These are phyloP conservation scores for Helichrysum umbraculigerum DNA, from an alignment of 129 eudicot genomes.

Conservation along the genomic window DNA sequence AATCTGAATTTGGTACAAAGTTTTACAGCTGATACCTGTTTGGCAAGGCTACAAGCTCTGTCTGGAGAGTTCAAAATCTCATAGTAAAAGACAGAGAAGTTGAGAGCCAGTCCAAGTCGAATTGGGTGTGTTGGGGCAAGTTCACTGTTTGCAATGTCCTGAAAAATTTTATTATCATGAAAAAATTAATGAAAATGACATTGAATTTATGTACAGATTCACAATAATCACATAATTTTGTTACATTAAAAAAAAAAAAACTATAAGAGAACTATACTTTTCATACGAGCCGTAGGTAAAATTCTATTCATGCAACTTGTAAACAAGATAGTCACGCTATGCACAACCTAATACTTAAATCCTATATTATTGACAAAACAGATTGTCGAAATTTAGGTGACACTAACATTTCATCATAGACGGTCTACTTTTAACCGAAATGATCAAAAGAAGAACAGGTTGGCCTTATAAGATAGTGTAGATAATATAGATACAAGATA, in stretches of 20 bases:
- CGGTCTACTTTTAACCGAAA: too few species aligned
- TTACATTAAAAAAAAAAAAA: too few species aligned
- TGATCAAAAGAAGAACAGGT: too few species aligned
- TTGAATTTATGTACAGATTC: not conserved
- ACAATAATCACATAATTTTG: not conserved
- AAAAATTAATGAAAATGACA: not conserved
- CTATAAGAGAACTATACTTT: too few species aligned
- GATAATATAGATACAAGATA: not conserved
- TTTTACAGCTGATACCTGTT: slow-evolving; percentile 41
- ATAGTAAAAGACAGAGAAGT: slow-evolving; percentile 64
- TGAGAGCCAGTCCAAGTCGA: slow-evolving; percentile 57
- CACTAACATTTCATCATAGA: too few species aligned
- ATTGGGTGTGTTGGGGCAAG: slow-evolving; percentile 63
- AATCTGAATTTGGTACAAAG: not conserved
- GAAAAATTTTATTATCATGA: not conserved
- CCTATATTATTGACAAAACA: too few species aligned
- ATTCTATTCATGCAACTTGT: not conserved
- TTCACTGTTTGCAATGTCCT: slow-evolving; percentile 56
- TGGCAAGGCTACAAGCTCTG: slow-evolving; percentile 60
- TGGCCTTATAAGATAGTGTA: not conserved
- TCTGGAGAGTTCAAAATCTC: slow-evolving; percentile 65
- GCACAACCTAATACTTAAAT: too few species aligned
- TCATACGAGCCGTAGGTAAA: too few species aligned
- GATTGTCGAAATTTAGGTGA: too few species aligned
- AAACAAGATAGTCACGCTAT: not conserved